Evolutionary conservation across 345 rosid species (phyloP).

Genomic region (Ailanthus altissimus): DNA sequence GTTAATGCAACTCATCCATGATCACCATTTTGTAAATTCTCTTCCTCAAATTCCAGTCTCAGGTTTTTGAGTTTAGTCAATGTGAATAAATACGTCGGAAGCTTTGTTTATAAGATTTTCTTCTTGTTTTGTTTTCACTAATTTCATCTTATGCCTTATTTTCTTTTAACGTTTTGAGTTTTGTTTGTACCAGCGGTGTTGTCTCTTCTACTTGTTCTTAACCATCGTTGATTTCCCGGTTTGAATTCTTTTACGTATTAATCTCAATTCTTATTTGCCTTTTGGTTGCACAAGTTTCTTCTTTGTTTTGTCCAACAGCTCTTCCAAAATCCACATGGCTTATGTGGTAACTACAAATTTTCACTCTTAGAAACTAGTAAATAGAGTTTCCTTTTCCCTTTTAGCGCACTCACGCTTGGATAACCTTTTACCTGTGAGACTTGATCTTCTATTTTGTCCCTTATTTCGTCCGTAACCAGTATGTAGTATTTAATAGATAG

Average conservation of each 20-base stretch:
- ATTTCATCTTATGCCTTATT: background rate
- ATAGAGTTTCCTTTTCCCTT: background rate
- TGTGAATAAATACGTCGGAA: slow-evolving; percentile 41
- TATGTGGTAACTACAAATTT: background rate
- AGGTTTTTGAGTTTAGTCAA: slow-evolving; percentile 32
- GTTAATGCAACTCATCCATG: slow-evolving; percentile 22
- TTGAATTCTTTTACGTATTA: background rate
- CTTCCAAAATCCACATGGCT: background rate
- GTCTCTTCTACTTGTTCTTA: background rate
- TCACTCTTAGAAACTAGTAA: background rate
- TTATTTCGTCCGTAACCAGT: background rate
- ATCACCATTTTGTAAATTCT: slow-evolving; percentile 42
- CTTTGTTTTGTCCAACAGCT: slow-evolving; percentile 7
- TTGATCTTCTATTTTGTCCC: background rate
- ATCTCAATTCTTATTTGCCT: background rate
- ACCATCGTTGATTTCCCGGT: background rate
- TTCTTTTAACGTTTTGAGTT: background rate
- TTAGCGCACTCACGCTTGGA: background rate
- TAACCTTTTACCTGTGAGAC: background rate
- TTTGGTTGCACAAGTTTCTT: background rate
- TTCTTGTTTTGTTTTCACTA: slow-evolving; percentile 12
- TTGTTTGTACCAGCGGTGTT: background rate
- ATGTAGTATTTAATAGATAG: background rate
- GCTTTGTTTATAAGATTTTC: slow-evolving; percentile 12
- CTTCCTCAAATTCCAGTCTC: slow-evolving; percentile 26